Percentiles rank a stretch among this genome's conserved stretches.
Evolutionary conservation across 257 asterid species (phyloP).

Genomic region (Nicotiana benthamiana): DNA sequence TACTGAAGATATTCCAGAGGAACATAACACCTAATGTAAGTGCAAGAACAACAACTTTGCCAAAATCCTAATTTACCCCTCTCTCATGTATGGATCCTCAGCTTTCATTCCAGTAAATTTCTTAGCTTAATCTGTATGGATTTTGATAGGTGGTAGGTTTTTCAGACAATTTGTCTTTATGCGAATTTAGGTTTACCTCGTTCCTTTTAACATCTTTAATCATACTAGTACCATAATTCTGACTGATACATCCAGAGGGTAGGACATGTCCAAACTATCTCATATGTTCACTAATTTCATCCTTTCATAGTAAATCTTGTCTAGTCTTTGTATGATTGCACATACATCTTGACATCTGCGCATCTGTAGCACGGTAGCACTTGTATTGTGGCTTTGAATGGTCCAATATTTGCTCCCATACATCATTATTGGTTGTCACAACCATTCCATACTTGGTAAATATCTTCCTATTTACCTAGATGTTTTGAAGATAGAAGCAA

Average conservation of each 20-base stretch:
- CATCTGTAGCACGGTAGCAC: too few relatives aligned
- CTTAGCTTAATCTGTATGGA: neutral
- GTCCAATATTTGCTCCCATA: too few relatives aligned
- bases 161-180: too few relatives aligned
- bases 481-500: too few relatives aligned
- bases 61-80: neutral
- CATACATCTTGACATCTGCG: too few relatives aligned
- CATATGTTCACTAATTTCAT: neutral
- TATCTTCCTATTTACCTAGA: too few relatives aligned
- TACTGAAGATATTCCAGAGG: neutral
- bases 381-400: too few relatives aligned
- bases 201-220: neutral
- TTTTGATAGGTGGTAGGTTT: neutral
- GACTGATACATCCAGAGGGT: neutral
- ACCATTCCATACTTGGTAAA: too few relatives aligned
- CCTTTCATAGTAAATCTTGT: neutral
- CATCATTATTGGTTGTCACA: too few relatives aligned
- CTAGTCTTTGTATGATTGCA: too few relatives aligned
- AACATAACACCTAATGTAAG: neutral
- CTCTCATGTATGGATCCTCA: neutral
- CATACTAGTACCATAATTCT: neutral
- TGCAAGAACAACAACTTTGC: neutral
- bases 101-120: neutral
- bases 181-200: neutral
- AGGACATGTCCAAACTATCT: neutral